These are phyloP conservation scores for Wickerhamomyces tratensis DNA, from an alignment of 805 yeast species.

Conservation along the genomic window DNA sequence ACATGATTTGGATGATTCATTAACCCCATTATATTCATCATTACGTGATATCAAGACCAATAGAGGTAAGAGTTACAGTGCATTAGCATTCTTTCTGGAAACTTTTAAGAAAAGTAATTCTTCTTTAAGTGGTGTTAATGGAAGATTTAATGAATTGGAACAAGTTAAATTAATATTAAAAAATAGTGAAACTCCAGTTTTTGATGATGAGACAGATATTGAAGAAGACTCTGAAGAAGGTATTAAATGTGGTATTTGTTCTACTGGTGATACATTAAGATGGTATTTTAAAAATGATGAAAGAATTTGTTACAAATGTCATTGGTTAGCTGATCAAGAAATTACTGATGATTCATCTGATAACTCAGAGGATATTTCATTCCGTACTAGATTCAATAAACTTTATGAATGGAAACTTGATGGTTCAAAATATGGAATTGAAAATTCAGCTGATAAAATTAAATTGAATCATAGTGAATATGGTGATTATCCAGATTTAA, in stretches of 20 bases:
- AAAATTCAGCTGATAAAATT: background rate
- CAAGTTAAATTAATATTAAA: constrained; percentile 1
- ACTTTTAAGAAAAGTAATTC: constrained; percentile 8
- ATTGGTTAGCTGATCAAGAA: background rate
- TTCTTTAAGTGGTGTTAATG: constrained; percentile 24
- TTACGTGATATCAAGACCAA: constrained; percentile 19
- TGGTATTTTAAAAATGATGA: constrained; percentile 4
- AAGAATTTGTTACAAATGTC: constrained; percentile 9
- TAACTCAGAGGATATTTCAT: background rate
- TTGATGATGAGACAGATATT: background rate
- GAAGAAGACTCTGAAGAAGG: background rate
- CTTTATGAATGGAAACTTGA: background rate
- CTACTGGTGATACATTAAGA: constrained; percentile 5
- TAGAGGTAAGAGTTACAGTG: constrained; percentile 9
- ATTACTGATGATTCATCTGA: background rate
- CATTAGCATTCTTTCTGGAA: constrained; percentile 12
- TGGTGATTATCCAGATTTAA: background rate
- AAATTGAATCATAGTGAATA: background rate
- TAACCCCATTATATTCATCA: constrained; percentile 19
- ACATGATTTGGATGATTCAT: constrained; percentile 19
- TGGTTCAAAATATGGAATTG: constrained; percentile 2
- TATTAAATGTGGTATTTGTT: constrained; percentile 2
- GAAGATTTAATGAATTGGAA: constrained; percentile 28
- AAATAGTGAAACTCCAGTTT: background rate
- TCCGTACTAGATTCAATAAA: background rate